Evolutionary conservation across 2,329 filamentous ascomycete genomes (phyloP), one percentile per base, ranked within the genome.

Genomic region (Alternaria gansuensis): DNA sequence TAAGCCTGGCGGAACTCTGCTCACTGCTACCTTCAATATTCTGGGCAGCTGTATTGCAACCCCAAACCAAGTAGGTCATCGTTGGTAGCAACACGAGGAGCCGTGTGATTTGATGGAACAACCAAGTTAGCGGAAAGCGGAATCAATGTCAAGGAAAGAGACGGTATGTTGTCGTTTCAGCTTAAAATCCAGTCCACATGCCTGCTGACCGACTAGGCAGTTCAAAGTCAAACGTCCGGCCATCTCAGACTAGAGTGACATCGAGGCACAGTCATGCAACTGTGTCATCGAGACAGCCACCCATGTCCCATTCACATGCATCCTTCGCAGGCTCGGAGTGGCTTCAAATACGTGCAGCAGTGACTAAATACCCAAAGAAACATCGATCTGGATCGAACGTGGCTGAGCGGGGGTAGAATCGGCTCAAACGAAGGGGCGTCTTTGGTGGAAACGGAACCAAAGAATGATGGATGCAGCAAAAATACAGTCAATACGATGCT

Each of bases 361-460:
- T 33, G 39, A 45, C 26, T 44, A n/a, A 44, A 13, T 21, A 40
- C 7, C 26, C 4, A n/a, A 33, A 28, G 26, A 28, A 11, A 14
- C 7, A 21, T n/a, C 36, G 6, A 33, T 13, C 11, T 26, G 23
- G 5, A 41, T n/a, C 21, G 34, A 41, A 29, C 26, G 10, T 14
- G 52, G 36, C 13, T 33, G 8, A 5, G 7, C 8, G 5, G n/a
- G 14, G 13, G 17, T 28, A 34, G 24, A 23, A 41, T 31, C 26
- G 31, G 34, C n/a, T 44, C 43, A 23, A n/a, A 39, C 43, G 6
- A 40, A 40, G 13, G 14, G n/a, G 24, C 43, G 41, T 37, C 24
- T 43, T 48, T 26, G 29, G 14, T 34, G 26, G 40, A 44, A 23
- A 48, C 17, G 41, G 10, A 54, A 46, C 33, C 36, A 33, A 31